Evolutionary conservation across 192 early-diverging fungal genomes (phyloP).

Genomic region (Podila epigama): DNA sequence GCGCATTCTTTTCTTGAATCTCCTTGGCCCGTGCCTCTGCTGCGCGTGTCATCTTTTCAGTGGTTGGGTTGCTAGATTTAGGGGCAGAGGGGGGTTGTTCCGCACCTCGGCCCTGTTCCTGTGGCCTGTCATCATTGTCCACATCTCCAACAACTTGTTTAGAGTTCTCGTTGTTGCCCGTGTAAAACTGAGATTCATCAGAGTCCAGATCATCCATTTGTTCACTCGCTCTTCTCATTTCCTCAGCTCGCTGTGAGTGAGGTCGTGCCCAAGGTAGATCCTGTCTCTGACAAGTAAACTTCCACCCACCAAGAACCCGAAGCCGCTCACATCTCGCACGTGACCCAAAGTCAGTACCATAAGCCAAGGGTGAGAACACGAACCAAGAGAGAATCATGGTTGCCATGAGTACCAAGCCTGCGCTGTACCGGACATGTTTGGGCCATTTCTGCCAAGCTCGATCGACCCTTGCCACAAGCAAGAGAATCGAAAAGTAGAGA

Average conservation of each 20-base stretch:
- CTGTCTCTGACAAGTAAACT: constrained; percentile 71
- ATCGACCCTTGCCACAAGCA: constrained; percentile 76
- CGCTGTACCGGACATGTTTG: constrained; percentile 52
- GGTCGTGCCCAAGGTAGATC: constrained; percentile 18
- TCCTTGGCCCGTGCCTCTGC: constrained; percentile 12
- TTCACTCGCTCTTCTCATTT: background rate
- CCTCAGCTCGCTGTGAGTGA: background rate
- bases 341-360: constrained; percentile 80
- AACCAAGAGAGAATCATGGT: constrained; percentile 69
- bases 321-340: constrained; percentile 68
- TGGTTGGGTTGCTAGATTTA: too few relatives aligned
- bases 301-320: constrained; percentile 85
- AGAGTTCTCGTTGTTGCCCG: background rate
- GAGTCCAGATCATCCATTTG: background rate
- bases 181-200: background rate
- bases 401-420: constrained; percentile 59
- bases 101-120: background rate
- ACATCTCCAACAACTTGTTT: background rate
- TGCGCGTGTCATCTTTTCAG: background rate
- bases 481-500: constrained; percentile 85
- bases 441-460: constrained; percentile 57
- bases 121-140: background rate
- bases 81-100: background rate
- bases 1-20: constrained; percentile 5
- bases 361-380: constrained; percentile 80